Percentiles rank a stretch among this genome's conserved stretches.
Evolutionary conservation across 768 basidiomycete species (phyloP).

Genomic region (Sporobolomyces pararoseus): DNA sequence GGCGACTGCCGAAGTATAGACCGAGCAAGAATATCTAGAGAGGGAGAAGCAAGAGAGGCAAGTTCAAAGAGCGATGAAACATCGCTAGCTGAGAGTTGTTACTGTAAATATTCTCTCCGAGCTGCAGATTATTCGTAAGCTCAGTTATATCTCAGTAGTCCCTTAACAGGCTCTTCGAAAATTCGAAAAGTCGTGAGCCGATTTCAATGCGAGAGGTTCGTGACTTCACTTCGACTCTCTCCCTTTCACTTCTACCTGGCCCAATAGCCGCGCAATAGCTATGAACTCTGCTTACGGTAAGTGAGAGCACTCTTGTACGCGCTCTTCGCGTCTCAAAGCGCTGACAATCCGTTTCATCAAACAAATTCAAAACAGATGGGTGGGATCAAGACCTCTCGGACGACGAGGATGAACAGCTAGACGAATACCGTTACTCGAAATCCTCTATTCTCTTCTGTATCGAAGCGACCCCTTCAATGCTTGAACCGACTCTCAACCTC

Average conservation of each 20-base stretch:
- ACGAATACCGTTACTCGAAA: slow-evolving; percentile 53
- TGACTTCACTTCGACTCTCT: slow-evolving; percentile 1
- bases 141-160: too few relatives aligned
- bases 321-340: not conserved
- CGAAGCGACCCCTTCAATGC: slow-evolving; percentile 89
- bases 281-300: slow-evolving; percentile 7
- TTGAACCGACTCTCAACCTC: slow-evolving; percentile 59
- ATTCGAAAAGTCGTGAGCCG: too few relatives aligned
- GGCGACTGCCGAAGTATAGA: too few relatives aligned
- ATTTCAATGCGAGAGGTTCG: too few relatives aligned
- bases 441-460: slow-evolving; percentile 94
- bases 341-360: too few relatives aligned
- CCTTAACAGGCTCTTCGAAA: too few relatives aligned
- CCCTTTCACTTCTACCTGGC: not conserved
- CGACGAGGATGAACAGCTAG: slow-evolving; percentile 28
- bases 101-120: too few relatives aligned
- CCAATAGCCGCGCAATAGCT: not conserved
- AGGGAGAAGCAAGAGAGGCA: not conserved
- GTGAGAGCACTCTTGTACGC: not conserved
- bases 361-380: not conserved
- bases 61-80: too few relatives aligned
- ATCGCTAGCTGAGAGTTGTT: too few relatives aligned
- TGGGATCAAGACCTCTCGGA: slow-evolving; percentile 18
- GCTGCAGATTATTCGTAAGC: too few relatives aligned
- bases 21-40: too few relatives aligned